A percentile compares a stretch with the other conserved stretches of the same genome.
These are phyloP conservation scores for Heritiera fomes DNA, from an alignment of 345 rosid species.

Conservation along the genomic window DNA sequence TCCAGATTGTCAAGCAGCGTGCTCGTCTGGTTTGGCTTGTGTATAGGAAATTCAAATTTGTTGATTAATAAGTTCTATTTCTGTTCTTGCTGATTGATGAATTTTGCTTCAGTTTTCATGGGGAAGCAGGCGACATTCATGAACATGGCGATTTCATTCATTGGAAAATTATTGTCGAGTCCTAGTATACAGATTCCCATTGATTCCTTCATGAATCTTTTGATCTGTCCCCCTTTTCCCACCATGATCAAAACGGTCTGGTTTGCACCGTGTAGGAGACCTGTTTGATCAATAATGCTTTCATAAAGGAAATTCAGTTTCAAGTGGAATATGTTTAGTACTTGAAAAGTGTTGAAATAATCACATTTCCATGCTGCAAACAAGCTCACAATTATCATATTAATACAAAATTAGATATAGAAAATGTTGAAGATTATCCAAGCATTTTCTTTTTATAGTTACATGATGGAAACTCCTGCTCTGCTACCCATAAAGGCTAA, in stretches of 20 bases:
- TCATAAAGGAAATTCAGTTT: not conserved
- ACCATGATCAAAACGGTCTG: no score
- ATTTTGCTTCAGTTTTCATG: not conserved
- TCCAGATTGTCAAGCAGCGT: not conserved
- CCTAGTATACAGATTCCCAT: not conserved
- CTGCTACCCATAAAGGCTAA: slow-evolving; percentile 5
- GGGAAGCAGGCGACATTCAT: not conserved
- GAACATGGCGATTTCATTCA: not conserved
- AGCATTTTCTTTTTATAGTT: not conserved
- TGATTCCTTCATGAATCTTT: not conserved
- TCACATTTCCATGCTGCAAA: not conserved
- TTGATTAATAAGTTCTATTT: not conserved
- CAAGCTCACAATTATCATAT: not conserved
- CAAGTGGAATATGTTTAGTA: no score
- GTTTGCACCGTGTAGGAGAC: no score
- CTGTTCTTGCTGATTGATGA: not conserved
- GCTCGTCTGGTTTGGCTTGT: not conserved
- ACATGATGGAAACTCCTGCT: not conserved
- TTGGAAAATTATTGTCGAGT: not conserved
- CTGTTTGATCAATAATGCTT: not conserved
- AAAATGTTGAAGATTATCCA: not conserved
- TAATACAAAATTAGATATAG: not conserved
- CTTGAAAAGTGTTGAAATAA: not conserved
- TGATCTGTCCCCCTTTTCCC: no score
- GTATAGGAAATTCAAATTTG: slow-evolving; percentile 14